phyloP scores from a whole-genome alignment of 2,329 filamentous ascomycete genomes.

The Onygena corvina region DNA sequence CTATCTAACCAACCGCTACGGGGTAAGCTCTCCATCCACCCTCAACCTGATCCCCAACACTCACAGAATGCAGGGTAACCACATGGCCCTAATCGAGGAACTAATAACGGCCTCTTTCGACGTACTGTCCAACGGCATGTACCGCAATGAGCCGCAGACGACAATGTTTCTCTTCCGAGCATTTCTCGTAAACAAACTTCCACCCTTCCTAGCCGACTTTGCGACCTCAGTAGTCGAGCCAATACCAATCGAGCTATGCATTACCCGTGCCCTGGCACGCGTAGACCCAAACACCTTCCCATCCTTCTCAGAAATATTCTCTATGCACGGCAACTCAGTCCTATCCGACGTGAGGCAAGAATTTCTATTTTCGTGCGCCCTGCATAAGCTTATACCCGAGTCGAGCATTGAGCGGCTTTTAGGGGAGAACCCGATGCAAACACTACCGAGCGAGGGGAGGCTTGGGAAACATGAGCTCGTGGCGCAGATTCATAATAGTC shows the following conservation, averaged over 20 bases:
- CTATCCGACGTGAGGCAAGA: constrained; percentile 61
- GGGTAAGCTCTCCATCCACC: constrained; percentile 39
- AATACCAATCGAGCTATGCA: constrained; percentile 51
- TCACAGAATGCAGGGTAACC: constrained; percentile 48
- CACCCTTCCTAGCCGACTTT: constrained; percentile 48
- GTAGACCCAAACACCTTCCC: constrained; percentile 53
- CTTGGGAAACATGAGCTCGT: constrained; percentile 70
- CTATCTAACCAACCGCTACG: constrained; percentile 75
- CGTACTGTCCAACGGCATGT: constrained; percentile 73
- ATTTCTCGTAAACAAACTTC: constrained; percentile 68
- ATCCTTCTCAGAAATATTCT: constrained; percentile 52
- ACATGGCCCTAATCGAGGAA: constrained; percentile 65
- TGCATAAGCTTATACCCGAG: constrained; percentile 73
- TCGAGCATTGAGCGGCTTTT: constrained; percentile 66
- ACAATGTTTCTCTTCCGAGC: constrained; percentile 65
- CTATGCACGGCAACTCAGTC: constrained; percentile 46
- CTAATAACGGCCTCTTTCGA: constrained; percentile 84
- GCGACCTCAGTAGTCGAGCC: constrained; percentile 46
- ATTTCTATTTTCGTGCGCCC: constrained; percentile 79
- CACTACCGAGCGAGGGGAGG: constrained; percentile 58
- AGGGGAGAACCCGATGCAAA: constrained; percentile 72
- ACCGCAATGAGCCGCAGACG: constrained; percentile 50
- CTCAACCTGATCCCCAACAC: not conserved
- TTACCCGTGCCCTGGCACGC: constrained; percentile 52
- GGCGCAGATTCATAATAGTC: constrained; percentile 62